These are phyloP conservation scores for Phytophthora hybrid DNA, from an alignment of 352 stramenopile genomes.

Conservation along the genomic window DNA sequence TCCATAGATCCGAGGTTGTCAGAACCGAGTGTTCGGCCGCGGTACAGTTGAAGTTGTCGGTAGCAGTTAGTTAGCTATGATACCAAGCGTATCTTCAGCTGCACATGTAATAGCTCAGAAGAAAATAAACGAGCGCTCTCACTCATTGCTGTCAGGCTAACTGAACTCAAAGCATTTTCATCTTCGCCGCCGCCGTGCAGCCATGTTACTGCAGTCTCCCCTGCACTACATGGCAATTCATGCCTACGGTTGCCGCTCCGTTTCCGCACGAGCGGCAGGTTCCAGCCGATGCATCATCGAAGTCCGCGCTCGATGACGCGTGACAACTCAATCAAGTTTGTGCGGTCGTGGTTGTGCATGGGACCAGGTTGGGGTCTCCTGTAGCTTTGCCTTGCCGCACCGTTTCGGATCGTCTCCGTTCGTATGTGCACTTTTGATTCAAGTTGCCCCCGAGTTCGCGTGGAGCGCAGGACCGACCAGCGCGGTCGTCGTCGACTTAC, in stretches of 20 bases:
- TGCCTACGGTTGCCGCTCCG: neutral
- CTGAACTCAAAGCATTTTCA: neutral
- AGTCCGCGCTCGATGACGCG: constrained; percentile 8
- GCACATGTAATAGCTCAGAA: neutral
- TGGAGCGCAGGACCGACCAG: constrained; percentile 4
- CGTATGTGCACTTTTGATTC: constrained; percentile 42
- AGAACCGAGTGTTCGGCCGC: constrained; percentile 7
- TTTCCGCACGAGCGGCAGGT: neutral
- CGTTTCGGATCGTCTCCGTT: constrained; percentile 10
- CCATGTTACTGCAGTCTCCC: neutral
- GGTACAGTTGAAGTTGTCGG: constrained; percentile 17
- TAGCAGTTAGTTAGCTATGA: neutral
- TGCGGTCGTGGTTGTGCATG: constrained; percentile 20
- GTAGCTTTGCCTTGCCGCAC: constrained; percentile 1
- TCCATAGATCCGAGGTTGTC: neutral
- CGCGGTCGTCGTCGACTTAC: constrained; percentile 16
- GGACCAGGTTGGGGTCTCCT: neutral
- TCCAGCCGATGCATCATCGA: constrained; percentile 3
- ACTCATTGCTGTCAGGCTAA: neutral
- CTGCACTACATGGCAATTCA: neutral
- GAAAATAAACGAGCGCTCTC: constrained; percentile 2
- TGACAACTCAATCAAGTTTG: constrained; percentile 26
- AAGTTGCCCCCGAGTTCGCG: constrained; percentile 13
- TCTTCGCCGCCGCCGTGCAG: neutral
- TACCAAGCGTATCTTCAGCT: neutral